Evolutionary conservation across 495 filamentous ascomycete genomes (phyloP).

Genomic region (Talaromyces ruber): DNA sequence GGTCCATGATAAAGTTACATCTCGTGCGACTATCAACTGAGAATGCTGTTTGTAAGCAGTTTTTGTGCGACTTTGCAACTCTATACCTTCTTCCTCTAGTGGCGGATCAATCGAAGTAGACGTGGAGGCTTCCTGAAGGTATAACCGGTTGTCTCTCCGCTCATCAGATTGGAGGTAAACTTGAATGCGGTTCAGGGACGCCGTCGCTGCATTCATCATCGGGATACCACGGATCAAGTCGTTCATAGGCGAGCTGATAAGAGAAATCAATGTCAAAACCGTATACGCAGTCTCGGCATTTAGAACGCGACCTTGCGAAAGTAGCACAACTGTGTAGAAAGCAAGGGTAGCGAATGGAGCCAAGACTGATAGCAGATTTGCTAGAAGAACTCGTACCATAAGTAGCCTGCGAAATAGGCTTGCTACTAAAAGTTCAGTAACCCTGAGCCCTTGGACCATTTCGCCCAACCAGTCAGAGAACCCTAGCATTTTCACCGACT

Average conservation of each 20-base stretch:
- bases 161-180: constrained; percentile 7
- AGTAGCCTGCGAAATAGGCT: constrained; percentile 43
- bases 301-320: constrained; percentile 32
- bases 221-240: constrained; percentile 9
- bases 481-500: constrained; percentile 49
- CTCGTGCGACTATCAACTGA: constrained; percentile 22
- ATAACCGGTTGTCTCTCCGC: constrained; percentile 7
- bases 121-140: not conserved
- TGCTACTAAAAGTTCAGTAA: constrained; percentile 49
- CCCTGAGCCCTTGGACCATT: constrained; percentile 40
- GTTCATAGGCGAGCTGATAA: constrained; percentile 8
- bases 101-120: not conserved
- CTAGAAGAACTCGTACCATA: not conserved
- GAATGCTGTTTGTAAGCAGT: not conserved
- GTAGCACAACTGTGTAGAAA: not conserved
- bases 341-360: constrained; percentile 2
- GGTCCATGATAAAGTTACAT: constrained; percentile 45
- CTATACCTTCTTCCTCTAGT: not conserved
- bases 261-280: constrained; percentile 60
- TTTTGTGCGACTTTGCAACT: not conserved
- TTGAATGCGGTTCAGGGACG: constrained; percentile 11
- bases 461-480: constrained; percentile 23
- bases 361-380: not conserved
- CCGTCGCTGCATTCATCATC: constrained; percentile 5
- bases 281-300: constrained; percentile 75